phyloP scores from a whole-genome alignment of 2,329 filamentous ascomycete genomes.

The Sclerotinia nivalis region DNA sequence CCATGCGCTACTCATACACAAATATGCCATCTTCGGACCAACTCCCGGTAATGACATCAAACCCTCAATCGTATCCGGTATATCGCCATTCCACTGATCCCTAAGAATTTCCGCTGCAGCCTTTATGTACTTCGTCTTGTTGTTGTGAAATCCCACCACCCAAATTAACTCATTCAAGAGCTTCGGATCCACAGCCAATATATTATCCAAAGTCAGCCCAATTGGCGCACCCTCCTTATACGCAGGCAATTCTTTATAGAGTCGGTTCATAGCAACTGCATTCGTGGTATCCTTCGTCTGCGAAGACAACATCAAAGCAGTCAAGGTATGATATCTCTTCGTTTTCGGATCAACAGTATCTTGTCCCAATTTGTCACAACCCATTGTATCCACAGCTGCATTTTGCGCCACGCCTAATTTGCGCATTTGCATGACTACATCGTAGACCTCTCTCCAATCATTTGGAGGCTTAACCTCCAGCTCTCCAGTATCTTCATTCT shows the following conservation, averaged over 20 bases:
- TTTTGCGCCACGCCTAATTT: conserved; percentile 56
- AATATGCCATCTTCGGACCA: conserved; percentile 74
- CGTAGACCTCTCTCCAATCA: conserved; percentile 84
- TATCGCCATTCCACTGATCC: conserved; percentile 61
- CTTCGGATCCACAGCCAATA: conserved; percentile 59
- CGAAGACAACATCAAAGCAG: conserved; percentile 69
- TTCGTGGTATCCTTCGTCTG: conserved; percentile 77
- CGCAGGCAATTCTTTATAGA: conserved; percentile 61
- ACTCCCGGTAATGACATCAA: conserved; percentile 67
- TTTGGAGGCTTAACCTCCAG: conserved; percentile 59
- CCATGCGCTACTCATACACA: conserved; percentile 71
- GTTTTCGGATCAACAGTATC: conserved; percentile 21
- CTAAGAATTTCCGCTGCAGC: conserved; percentile 60
- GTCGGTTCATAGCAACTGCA: conserved; percentile 63
- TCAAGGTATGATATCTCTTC: conserved; percentile 65
- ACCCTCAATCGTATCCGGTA: conserved; percentile 65
- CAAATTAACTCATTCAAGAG: conserved; percentile 64
- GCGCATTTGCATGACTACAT: conserved; percentile 75
- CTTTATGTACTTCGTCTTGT: conserved; percentile 73
- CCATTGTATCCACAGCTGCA: conserved; percentile 95
- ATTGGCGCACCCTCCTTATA: conserved; percentile 36
- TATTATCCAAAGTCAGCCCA: conserved; percentile 62
- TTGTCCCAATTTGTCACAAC: conserved; percentile 20
- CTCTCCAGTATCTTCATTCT: conserved; percentile 46
- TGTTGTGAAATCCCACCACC: conserved; percentile 74